A percentile compares a stretch with the other conserved stretches of the same genome.
Conservation (phyloP, 164 flowering plant species). For the Hamamelis virginiana region DNA sequence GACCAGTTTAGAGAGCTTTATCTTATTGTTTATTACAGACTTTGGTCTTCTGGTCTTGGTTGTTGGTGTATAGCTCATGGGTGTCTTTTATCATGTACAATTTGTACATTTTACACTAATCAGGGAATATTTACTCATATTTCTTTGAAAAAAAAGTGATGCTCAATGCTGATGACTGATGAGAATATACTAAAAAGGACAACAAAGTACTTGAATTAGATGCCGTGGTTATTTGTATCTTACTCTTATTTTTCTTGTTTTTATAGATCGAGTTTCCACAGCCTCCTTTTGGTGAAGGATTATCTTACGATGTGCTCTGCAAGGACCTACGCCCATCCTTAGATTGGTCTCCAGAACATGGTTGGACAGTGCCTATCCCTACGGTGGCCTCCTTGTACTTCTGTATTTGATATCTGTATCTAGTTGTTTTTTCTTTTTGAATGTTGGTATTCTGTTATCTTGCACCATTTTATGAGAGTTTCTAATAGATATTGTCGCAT, state of each 20-base stretch:
- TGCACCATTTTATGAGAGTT: no score
- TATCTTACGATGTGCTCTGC: constrained; percentile 39
- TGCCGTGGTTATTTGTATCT: background rate
- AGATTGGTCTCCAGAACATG: constrained; percentile 64
- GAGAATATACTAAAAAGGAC: background rate
- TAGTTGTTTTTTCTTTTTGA: background rate
- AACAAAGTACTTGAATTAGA: background rate
- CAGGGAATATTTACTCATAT: background rate
- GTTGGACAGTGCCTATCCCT: constrained; percentile 63
- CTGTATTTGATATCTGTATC: background rate
- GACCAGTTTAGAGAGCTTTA: background rate
- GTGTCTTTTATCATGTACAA: no score
- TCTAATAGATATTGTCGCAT: no score
- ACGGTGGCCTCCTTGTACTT: constrained; percentile 24
- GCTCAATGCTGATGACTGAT: background rate
- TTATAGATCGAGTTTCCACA: constrained; percentile 52
- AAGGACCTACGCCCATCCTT: constrained; percentile 79
- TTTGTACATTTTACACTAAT: no score
- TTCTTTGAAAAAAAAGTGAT: background rate
- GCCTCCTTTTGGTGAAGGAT: constrained; percentile 81
- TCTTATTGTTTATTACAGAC: background rate
- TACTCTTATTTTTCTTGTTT: background rate
- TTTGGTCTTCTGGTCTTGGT: background rate
- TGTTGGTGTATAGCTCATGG: no score
- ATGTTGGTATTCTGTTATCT: background rate